These are phyloP conservation scores for Globisporangium splendens DNA, from an alignment of 352 stramenopile genomes.

Conservation along the genomic window DNA sequence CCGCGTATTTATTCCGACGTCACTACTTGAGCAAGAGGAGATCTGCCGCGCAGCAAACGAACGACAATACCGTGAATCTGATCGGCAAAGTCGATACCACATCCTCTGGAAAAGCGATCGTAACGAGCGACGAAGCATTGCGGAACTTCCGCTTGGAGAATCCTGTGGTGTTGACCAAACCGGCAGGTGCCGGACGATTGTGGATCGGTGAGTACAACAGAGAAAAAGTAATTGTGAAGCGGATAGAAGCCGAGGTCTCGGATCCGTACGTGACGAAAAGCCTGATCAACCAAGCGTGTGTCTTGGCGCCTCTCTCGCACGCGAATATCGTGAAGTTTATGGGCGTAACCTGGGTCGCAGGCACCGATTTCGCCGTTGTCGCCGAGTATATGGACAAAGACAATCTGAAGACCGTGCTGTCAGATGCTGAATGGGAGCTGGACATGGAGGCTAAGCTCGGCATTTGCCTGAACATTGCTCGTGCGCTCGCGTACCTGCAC, in stretches of 20 bases:
- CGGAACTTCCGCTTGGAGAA: slow-evolving; percentile 47
- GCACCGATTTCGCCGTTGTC: slow-evolving; percentile 74
- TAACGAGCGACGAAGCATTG: slow-evolving; percentile 67
- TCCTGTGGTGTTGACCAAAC: slow-evolving; percentile 49
- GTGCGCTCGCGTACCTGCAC: slow-evolving; percentile 63
- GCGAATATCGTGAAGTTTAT: slow-evolving; percentile 63
- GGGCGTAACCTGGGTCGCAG: slow-evolving; percentile 65
- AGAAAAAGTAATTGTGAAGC: slow-evolving; percentile 67
- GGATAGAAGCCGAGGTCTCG: slow-evolving; percentile 60
- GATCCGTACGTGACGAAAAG: slow-evolving; percentile 56
- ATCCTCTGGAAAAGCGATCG: slow-evolving; percentile 37
- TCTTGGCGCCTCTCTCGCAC: slow-evolving; percentile 48
- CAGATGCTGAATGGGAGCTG: slow-evolving; percentile 50
- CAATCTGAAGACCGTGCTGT: slow-evolving; percentile 54
- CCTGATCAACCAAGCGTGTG: slow-evolving; percentile 53
- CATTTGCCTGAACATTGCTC: slow-evolving; percentile 68
- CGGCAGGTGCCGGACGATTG: slow-evolving; percentile 39
- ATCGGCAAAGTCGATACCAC: slow-evolving; percentile 42
- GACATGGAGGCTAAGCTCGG: slow-evolving; percentile 49
- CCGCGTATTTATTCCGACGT: slow-evolving; percentile 33
- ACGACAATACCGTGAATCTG: slow-evolving; percentile 35
- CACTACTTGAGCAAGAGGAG: slow-evolving; percentile 27
- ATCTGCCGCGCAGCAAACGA: background rate
- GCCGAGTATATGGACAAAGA: slow-evolving; percentile 76
- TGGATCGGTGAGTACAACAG: slow-evolving; percentile 58